Evolutionary conservation across 768 basidiomycete species (phyloP).

Genomic region (Amanita thiersii): DNA sequence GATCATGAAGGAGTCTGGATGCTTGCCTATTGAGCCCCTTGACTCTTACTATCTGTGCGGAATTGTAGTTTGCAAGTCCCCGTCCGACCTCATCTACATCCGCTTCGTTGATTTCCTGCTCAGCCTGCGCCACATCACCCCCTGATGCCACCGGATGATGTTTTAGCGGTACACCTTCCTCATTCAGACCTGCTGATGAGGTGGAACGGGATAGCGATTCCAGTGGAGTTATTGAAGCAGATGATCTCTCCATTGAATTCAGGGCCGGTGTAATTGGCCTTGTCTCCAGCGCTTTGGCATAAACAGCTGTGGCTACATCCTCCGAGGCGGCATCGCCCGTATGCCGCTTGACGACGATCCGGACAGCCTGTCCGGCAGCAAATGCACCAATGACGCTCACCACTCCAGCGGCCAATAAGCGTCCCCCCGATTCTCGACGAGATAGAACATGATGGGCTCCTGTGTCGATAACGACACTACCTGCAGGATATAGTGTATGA

Average conservation of each 20-base stretch:
- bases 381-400: slow-evolving; percentile 81
- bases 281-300: slow-evolving; percentile 35
- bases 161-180: not conserved
- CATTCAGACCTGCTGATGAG: not conserved
- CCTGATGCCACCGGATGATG: too few relatives aligned
- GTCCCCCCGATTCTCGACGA: slow-evolving; percentile 80
- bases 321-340: slow-evolving; percentile 18
- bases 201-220: not conserved
- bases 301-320: slow-evolving; percentile 18
- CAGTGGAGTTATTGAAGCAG: slow-evolving; percentile 34
- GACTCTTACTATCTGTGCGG: slow-evolving; percentile 79
- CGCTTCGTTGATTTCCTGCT: slow-evolving; percentile 30
- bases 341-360: slow-evolving; percentile 52
- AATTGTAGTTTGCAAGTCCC: slow-evolving; percentile 94
- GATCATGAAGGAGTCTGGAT: slow-evolving; percentile 6
- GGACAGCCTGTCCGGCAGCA: slow-evolving; percentile 91
- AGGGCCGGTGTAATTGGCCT: slow-evolving; percentile 49
- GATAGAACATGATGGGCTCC: slow-evolving; percentile 87
- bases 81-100: slow-evolving; percentile 88
- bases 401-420: slow-evolving; percentile 89
- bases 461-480: slow-evolving; percentile 79
- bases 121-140: slow-evolving; percentile 19
- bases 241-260: slow-evolving; percentile 30
- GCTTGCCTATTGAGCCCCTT: slow-evolving; percentile 89
- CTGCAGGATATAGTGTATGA: slow-evolving; percentile 89